A percentile compares a stretch with the other conserved stretches of the same genome.
phyloP scores from a whole-genome alignment of 495 filamentous ascomycete species.

The Letharia columbiana region DNA sequence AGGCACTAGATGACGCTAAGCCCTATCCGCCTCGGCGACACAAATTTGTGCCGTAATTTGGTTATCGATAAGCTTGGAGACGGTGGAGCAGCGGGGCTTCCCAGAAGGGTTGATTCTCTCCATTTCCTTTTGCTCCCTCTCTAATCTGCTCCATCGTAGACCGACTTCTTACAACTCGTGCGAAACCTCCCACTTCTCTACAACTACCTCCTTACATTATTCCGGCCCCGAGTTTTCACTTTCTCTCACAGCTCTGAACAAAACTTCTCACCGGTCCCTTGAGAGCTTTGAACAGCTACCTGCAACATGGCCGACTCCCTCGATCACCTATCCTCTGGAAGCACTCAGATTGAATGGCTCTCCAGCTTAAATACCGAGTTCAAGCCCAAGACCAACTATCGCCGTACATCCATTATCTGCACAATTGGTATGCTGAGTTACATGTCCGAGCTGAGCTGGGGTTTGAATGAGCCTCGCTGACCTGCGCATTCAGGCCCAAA shows the following conservation, averaged over 20 bases:
- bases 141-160: background rate
- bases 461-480: constrained; percentile 5
- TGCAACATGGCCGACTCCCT: constrained; percentile 54
- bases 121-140: background rate
- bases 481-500: constrained; percentile 58
- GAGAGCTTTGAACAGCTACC: constrained; percentile 5
- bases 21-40: background rate
- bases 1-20: background rate
- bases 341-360: constrained; percentile 88
- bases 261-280: background rate
- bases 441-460: background rate
- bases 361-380: constrained; percentile 71
- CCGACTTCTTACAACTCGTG: background rate
- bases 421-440: constrained; percentile 65
- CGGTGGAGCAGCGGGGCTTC: background rate
- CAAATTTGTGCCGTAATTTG: no score
- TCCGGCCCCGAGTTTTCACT: no score
- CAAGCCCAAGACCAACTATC: constrained; percentile 74
- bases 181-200: background rate
- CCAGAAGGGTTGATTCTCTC: background rate
- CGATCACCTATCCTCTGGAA: constrained; percentile 67
- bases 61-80: background rate
- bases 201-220: background rate
- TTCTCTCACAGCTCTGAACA: background rate
- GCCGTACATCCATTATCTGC: constrained; percentile 95